A percentile compares a stretch with the other conserved stretches of the same genome.
Evolutionary conservation across 139 green algal genomes (phyloP).

Genomic region (Chlorella sorokiniana): DNA sequence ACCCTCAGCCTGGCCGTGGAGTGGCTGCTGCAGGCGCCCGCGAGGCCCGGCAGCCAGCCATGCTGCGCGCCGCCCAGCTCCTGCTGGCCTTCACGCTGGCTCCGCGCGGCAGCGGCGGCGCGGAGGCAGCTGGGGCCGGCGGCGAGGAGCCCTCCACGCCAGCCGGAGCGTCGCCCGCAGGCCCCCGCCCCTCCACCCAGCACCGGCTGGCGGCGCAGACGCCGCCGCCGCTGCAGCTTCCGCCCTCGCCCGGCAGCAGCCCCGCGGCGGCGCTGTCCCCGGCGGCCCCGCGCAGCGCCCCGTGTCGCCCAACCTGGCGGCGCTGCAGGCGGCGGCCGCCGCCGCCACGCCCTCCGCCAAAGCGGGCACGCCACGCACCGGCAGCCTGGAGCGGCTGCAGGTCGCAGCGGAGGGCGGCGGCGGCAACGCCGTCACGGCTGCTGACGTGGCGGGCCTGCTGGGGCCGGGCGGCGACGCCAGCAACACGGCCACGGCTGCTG

Average conservation of each 20-base stretch:
- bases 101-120: not conserved
- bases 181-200: not conserved
- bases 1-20: constrained; percentile 50
- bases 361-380: not conserved
- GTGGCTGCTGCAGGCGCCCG: constrained; percentile 43
- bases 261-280: constrained; percentile 2
- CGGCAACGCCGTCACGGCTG: not conserved
- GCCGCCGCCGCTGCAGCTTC: constrained; percentile 8
- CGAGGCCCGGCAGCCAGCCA: constrained; percentile 25
- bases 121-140: not conserved
- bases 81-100: constrained; percentile 29
- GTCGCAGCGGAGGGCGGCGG: not conserved
- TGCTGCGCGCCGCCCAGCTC: constrained; percentile 31
- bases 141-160: not conserved
- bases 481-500: not conserved
- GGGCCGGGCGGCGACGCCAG: not conserved
- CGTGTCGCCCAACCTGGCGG: constrained; percentile 15
- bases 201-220: constrained; percentile 10
- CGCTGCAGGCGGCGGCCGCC: constrained; percentile 4
- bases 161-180: not conserved
- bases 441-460: not conserved
- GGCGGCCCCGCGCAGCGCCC: constrained; percentile 13
- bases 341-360: not conserved
- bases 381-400: constrained; percentile 13
- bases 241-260: not conserved